Conservation (phyloP, 2,329 filamentous ascomycete genomes). For the Penicillium sp. region DNA sequence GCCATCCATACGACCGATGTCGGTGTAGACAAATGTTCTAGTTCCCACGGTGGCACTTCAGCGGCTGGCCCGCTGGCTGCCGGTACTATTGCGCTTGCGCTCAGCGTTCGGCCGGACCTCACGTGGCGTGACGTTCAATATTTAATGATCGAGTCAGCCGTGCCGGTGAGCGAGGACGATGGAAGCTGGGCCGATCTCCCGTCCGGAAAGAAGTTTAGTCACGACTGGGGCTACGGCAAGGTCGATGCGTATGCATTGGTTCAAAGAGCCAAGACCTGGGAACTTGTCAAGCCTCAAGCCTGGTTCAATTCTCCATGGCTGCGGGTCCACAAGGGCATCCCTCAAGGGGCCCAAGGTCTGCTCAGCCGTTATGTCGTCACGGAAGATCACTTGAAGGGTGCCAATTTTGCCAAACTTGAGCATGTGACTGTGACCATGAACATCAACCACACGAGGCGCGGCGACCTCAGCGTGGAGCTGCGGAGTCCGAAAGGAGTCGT, state of each 20-base stretch:
- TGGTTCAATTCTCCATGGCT: conserved; percentile 95
- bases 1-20: conserved; percentile 96
- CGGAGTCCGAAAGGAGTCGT: conserved; percentile 74
- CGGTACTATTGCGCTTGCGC: conserved; percentile 81
- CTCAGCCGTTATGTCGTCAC: conserved; percentile 78
- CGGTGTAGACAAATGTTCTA: conserved; percentile 71
- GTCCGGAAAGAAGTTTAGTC: conserved; percentile 81
- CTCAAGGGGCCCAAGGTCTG: conserved; percentile 75
- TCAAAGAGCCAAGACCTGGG: conserved; percentile 76
- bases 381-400: conserved; percentile 67
- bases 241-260: conserved; percentile 82
- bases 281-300: conserved; percentile 86
- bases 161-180: conserved; percentile 67
- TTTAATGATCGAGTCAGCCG: conserved; percentile 74
- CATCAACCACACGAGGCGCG: conserved; percentile 75
- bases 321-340: conserved; percentile 77
- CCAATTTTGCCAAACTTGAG: conserved; percentile 81
- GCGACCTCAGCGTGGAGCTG: conserved; percentile 87
- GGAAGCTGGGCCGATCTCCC: conserved; percentile 76
- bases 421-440: conserved; percentile 99
- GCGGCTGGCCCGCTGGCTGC: conserved; percentile 89
- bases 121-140: conserved; percentile 95
- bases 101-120: conserved; percentile 78
- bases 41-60: conserved; percentile 85
- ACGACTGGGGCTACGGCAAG: conserved; percentile 94